Percentiles rank a stretch among this genome's conserved stretches.
These are phyloP conservation scores for Geosmithia flava DNA, from an alignment of 2,329 filamentous ascomycete species.

Conservation along the genomic window DNA sequence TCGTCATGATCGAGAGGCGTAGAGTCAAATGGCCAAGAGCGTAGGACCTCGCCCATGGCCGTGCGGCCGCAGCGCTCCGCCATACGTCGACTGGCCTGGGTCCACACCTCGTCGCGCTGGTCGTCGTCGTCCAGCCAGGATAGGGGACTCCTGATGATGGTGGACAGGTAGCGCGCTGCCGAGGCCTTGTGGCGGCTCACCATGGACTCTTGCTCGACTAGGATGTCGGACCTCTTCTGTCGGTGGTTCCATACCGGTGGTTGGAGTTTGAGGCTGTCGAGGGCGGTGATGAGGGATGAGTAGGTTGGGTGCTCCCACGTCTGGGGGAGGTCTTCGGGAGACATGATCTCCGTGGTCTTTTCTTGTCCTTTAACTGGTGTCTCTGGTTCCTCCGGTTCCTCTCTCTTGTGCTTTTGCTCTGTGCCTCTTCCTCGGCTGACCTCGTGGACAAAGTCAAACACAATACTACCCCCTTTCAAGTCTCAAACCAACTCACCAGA, in stretches of 20 bases:
- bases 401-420: neutral
- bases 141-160: slow-evolving; percentile 54
- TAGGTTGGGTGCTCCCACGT: slow-evolving; percentile 65
- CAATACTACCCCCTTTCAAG: too few species aligned
- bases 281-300: slow-evolving; percentile 46
- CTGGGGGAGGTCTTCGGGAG: slow-evolving; percentile 56
- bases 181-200: slow-evolving; percentile 30
- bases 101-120: slow-evolving; percentile 60
- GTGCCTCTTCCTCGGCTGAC: too few species aligned
- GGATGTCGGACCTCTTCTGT: slow-evolving; percentile 25
- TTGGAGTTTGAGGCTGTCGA: slow-evolving; percentile 53
- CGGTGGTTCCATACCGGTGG: slow-evolving; percentile 55
- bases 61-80: slow-evolving; percentile 73
- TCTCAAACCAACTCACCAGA: too few species aligned
- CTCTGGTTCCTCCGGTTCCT: neutral
- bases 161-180: slow-evolving; percentile 54
- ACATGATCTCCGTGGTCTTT: neutral
- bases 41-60: slow-evolving; percentile 44
- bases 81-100: slow-evolving; percentile 64
- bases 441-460: too few species aligned
- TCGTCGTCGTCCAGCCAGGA: slow-evolving; percentile 57
- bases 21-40: slow-evolving; percentile 38
- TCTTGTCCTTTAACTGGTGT: too few species aligned
- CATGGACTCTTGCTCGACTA: slow-evolving; percentile 27
- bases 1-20: too few species aligned